Evolutionary conservation across 2,329 filamentous ascomycete genomes (phyloP), one percentile per base, ranked within the genome.

Genomic region (Aspergillus sp.): DNA sequence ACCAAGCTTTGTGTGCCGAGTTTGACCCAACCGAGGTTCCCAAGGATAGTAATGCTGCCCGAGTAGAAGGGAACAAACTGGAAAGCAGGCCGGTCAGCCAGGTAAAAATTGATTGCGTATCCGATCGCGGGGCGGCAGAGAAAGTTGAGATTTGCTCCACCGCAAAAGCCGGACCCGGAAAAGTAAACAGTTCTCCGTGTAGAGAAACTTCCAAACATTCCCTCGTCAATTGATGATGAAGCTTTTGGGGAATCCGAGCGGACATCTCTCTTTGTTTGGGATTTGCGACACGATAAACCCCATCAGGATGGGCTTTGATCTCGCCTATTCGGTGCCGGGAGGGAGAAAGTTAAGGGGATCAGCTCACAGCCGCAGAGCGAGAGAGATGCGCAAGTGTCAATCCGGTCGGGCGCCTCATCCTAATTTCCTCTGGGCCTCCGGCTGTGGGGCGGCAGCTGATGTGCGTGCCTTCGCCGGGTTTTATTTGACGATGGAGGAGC

Each of bases 141-240:
- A 47, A 47, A 48, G 44, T 52, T 49, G 32, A 41, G 54, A 57
- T 58, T 52, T 51, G 32, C 61, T 66, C 64, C 64, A 65, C 62
- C 49, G 49, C 41, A 53, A 58, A 53, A 60, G 50, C 62, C 60
- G 59, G 61, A 51, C 42, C 54, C 44, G 30, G 55, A 47, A 53
- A 64, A 8, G 62, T 66, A 64, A 64, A 66, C 61, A 67, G 47
- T 63, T 51, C 65, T 62, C 65, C 62, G 36, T 47, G 63, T 63
- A 57, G 54, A 65, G 65, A 51, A 66, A 67, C 52, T 62, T 59
- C 63, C 59, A 65, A 67, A 67, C 62, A 67, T 36, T 15, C 19
- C n/a, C 25, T 17, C 13, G 8, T 8, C n/a, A 19, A 19, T 13
- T 21, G 56, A 30, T 27, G 48, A 32, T 21, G 13, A 25, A 13